These are phyloP conservation scores for Keithomyces neogunnii DNA, from an alignment of 2,329 filamentous ascomycete species.

Conservation along the genomic window DNA sequence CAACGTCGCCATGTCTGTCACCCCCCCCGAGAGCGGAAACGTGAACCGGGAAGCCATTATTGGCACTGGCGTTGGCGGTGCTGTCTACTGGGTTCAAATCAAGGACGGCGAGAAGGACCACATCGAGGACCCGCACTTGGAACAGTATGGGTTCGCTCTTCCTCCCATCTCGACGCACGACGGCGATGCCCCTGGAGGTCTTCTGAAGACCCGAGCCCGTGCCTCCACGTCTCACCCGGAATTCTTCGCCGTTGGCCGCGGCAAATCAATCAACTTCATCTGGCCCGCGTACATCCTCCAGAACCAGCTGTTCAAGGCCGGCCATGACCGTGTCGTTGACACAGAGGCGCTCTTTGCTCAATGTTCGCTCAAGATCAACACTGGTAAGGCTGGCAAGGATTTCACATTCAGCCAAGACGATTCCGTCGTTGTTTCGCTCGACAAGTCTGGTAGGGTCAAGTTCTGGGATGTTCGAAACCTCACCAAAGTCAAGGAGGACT, in stretches of 20 bases:
- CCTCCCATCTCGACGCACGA: constrained; percentile 80
- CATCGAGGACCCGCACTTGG: constrained; percentile 68
- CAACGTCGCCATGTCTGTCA: constrained; percentile 77
- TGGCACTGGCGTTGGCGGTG: constrained; percentile 87
- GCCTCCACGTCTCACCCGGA: constrained; percentile 83
- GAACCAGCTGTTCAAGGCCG: constrained; percentile 54
- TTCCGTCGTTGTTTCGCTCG: constrained; percentile 84
- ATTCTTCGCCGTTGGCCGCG: constrained; percentile 89
- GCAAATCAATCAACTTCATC: constrained; percentile 92
- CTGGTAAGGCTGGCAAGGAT: constrained; percentile 95
- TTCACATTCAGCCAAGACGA: constrained; percentile 98
- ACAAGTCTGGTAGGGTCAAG: constrained; percentile 92
- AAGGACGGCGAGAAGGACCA: constrained; percentile 70
- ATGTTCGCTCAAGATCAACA: constrained; percentile 86
- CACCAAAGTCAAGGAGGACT: constrained; percentile 44
- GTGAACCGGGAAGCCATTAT: constrained; percentile 73
- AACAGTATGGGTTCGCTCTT: constrained; percentile 80
- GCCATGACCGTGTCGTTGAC: constrained; percentile 64
- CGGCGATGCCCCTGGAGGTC: constrained; percentile 82
- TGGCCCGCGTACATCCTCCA: constrained; percentile 57
- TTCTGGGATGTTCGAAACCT: constrained; percentile 95
- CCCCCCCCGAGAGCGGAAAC: constrained; percentile 45
- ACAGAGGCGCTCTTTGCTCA: constrained; percentile 82
- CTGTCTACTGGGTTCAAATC: constrained; percentile 91
- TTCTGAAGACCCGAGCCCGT: constrained; percentile 91